A percentile compares a stretch with the other conserved stretches of the same genome.
These are phyloP conservation scores for Candida mattraensis DNA, from an alignment of 805 yeast species.

Conservation along the genomic window DNA sequence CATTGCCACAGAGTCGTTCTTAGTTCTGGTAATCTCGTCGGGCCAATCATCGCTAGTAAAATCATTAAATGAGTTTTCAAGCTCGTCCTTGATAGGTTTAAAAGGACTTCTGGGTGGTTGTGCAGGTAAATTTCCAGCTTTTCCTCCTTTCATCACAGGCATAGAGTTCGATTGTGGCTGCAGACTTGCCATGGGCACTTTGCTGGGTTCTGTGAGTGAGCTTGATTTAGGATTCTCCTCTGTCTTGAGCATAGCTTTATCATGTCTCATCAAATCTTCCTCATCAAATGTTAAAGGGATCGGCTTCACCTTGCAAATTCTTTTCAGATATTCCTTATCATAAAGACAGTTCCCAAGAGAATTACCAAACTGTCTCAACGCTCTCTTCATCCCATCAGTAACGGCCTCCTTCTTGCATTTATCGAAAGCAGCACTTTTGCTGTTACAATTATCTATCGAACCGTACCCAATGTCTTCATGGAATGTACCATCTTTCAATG, in stretches of 20 bases:
- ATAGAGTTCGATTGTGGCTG: conserved; percentile 14
- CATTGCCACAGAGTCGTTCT: conserved; percentile 10
- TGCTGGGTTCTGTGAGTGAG: conserved; percentile 11
- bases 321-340: conserved; percentile 62
- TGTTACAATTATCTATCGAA: conserved; percentile 64
- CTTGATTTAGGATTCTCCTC: conserved; percentile 7
- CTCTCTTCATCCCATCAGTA: conserved; percentile 80
- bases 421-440: conserved; percentile 71
- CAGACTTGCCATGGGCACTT: conserved; percentile 4
- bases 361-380: conserved; percentile 77
- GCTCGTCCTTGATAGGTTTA: conserved; percentile 7
- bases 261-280: conserved; percentile 32
- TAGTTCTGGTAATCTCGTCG: conserved; percentile 23
- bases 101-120: conserved; percentile 4
- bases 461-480: conserved; percentile 82
- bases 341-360: conserved; percentile 83
- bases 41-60: conserved; percentile 48
- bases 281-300: conserved; percentile 33
- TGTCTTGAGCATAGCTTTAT: conserved; percentile 9
- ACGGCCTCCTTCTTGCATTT: conserved; percentile 83
- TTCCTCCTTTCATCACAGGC: conserved; percentile 6
- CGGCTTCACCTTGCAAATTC: conserved; percentile 44
- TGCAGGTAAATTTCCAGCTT: not conserved
- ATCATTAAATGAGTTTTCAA: conserved; percentile 49
- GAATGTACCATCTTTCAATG: conserved; percentile 76